Base-by-base conservation (phyloP, 2,329 filamentous ascomycete species). In the Sclerotinia glacialis region DNA sequence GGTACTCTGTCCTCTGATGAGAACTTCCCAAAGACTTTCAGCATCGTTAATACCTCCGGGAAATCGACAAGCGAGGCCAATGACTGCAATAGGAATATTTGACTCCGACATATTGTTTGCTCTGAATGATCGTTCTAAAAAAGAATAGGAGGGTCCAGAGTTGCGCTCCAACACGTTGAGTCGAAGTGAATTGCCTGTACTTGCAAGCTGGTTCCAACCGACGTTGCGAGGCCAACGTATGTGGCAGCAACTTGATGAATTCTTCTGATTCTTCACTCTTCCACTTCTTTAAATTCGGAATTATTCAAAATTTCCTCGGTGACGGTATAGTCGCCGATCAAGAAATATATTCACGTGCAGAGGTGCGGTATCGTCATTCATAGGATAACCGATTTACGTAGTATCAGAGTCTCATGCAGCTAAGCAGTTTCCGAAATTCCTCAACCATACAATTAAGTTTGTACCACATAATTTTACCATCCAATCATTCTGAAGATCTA, bases 1-100 rank as follows among this genome's bases (percentile, higher is more conserved):
- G 40, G 91, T 89, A 74, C 92, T 89, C 11, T 91, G 82, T 16
- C 89, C 90, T 76, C 89, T 86, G 74, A 86, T 84, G 26, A 93
- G 81, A 9, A 93, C 80, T 67, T 76, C 72, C 76, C 76, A 77
- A 56, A 77, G 75, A 59, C 76, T 74, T 14, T 31, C 26, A 14
- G 58, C 26, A 23, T 49, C 21, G 12, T 31, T 16, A 16, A 26
- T 31, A 49, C 21, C 44, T 16, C 58, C 44, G 18, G 58, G 58
- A 18, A 61, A 61, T 23, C 44, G 26, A 23, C 58, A 61, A 50
- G n/a, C 58, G 5, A 50, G 8, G 2, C 58, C 58, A 6, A 61
- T 37, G n/a, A 61, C 23, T 37, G 58, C 44, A 23, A 61, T 49
- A 21, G 46, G 28, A 14, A 37, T 50, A 11, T 44, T 26, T 60